phyloP scores from a whole-genome alignment of 306 rosid species.

The Vicia faba region DNA sequence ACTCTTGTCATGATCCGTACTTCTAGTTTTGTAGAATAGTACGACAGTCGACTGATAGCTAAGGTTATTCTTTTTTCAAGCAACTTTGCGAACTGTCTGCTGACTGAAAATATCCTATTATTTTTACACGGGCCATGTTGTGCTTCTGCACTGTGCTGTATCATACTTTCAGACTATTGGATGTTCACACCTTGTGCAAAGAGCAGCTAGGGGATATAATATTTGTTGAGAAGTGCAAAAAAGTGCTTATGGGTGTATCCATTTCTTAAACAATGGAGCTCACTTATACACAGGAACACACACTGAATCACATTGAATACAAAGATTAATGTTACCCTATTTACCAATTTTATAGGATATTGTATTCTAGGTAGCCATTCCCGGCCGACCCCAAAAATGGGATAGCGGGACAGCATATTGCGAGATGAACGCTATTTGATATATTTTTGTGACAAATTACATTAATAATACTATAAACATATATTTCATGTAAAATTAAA shows the following conservation, averaged over 20 bases:
- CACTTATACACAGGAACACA: neutral
- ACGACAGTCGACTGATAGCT: constrained; percentile 18
- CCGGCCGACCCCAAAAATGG: no score
- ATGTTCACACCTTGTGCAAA: constrained; percentile 12
- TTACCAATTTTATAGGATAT: neutral
- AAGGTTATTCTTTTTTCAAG: constrained; percentile 9
- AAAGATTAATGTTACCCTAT: neutral
- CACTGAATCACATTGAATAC: neutral
- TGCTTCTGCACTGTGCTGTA: constrained; percentile 12
- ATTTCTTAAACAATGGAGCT: neutral
- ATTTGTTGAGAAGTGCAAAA: neutral
- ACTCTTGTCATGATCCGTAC: constrained; percentile 15
- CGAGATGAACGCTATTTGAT: no score
- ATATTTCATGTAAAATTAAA: no score
- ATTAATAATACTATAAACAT: no score
- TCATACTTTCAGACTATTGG: constrained; percentile 4
- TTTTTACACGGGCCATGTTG: constrained; percentile 23
- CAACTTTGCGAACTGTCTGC: constrained; percentile 23
- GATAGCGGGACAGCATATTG: no score
- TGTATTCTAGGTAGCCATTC: neutral
- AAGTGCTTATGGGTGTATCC: neutral
- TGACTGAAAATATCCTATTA: constrained; percentile 31
- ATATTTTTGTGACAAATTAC: no score
- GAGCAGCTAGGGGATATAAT: neutral
- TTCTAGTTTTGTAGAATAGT: constrained; percentile 4